These are phyloP conservation scores for Coprinopsis sp. DNA, from an alignment of 768 basidiomycete species.

Conservation along the genomic window DNA sequence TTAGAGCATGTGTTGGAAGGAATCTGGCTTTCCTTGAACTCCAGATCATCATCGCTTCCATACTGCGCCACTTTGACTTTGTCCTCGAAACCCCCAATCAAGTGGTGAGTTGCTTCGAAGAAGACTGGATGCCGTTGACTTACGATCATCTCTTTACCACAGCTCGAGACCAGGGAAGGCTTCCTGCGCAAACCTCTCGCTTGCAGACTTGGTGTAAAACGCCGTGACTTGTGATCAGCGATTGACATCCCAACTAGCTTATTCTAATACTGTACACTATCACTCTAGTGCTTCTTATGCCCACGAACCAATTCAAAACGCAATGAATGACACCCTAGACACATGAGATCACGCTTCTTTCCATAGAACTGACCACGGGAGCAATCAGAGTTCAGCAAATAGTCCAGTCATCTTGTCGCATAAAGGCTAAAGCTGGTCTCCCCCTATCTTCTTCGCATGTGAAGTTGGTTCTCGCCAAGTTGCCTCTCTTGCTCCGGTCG, in stretches of 20 bases:
- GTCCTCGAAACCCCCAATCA: conserved; percentile 58
- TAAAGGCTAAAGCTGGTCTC: too few relatives aligned
- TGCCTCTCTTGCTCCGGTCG: too few relatives aligned
- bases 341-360: not conserved
- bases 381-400: too few relatives aligned
- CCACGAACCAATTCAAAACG: not conserved
- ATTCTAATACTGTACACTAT: not conserved
- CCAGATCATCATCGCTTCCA: conserved; percentile 74
- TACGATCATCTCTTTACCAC: not conserved
- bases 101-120: conserved; percentile 36
- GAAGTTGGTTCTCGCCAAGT: too few relatives aligned
- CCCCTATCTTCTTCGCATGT: too few relatives aligned
- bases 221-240: conserved; percentile 37
- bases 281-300: not conserved
- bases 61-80: conserved; percentile 72
- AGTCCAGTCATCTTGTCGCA: not conserved
- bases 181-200: conserved; percentile 80
- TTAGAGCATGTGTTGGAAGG: conserved; percentile 77
- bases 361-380: too few relatives aligned
- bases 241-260: not conserved
- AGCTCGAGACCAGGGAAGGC: conserved; percentile 78
- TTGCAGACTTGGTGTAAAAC: conserved; percentile 69
- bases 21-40: conserved; percentile 81
- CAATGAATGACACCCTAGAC: not conserved
- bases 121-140: conserved; percentile 2